These are phyloP conservation scores for Aspergillus alliaceus DNA, from an alignment of 2,329 filamentous ascomycete species.

Conservation along the genomic window DNA sequence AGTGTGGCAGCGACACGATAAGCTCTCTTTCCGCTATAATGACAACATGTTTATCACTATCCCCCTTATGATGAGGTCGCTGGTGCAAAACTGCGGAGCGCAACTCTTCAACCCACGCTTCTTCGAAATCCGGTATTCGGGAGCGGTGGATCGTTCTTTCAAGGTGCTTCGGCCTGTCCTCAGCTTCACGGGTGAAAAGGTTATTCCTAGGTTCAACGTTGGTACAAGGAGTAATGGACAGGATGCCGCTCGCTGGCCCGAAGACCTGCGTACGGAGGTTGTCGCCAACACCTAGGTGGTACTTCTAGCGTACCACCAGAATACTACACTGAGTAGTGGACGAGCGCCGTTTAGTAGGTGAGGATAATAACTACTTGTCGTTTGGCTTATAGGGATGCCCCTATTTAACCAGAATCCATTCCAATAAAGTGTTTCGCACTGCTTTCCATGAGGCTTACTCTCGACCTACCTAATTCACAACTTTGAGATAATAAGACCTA, in stretches of 20 bases:
- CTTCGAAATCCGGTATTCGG: conserved; percentile 46
- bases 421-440: too few relatives aligned
- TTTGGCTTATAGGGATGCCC: too few relatives aligned
- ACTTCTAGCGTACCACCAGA: accelerated
- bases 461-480: too few relatives aligned
- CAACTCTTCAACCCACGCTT: conserved; percentile 50
- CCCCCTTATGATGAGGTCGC: conserved; percentile 40
- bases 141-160: conserved; percentile 36
- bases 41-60: conserved; percentile 49
- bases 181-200: conserved; percentile 36
- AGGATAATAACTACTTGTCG: too few relatives aligned
- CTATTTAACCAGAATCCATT: too few relatives aligned
- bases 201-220: conserved; percentile 49
- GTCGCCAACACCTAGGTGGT: neutral
- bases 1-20: conserved; percentile 48
- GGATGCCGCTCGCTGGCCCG: conserved; percentile 51
- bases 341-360: too few relatives aligned
- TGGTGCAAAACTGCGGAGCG: conserved; percentile 31
- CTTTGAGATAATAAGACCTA: too few relatives aligned
- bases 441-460: too few relatives aligned
- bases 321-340: too few relatives aligned
- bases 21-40: conserved; percentile 51
- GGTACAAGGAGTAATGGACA: conserved; percentile 53
- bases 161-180: conserved; percentile 46
- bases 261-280: conserved; percentile 28